phyloP scores from a whole-genome alignment of 2,329 filamentous ascomycete species.

The Eurotiales sp. region DNA sequence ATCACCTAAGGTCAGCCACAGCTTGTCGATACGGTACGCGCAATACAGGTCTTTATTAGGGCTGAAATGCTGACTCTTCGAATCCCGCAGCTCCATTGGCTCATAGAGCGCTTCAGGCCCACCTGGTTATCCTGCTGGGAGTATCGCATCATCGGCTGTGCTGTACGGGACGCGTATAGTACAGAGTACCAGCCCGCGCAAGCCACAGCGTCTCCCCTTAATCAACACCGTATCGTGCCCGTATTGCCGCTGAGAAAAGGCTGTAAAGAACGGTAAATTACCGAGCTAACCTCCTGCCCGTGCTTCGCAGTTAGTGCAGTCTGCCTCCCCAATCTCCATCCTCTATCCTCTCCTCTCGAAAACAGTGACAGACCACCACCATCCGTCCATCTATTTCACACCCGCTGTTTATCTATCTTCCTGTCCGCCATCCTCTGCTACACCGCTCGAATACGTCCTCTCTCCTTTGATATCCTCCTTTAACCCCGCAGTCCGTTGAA shows the following conservation, averaged over 20 bases:
- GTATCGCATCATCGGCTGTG: background rate
- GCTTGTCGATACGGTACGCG: background rate
- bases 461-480: background rate
- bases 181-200: background rate
- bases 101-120: background rate
- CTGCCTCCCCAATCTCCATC: slow-evolving; percentile 13
- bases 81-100: background rate
- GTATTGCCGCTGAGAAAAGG: too few species aligned
- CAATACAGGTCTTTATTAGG: slow-evolving; percentile 5
- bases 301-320: background rate
- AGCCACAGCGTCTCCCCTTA: too few species aligned
- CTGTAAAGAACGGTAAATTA: too few species aligned
- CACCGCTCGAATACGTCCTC: background rate
- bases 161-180: background rate
- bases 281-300: too few species aligned
- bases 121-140: background rate
- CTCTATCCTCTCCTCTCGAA: slow-evolving; percentile 9
- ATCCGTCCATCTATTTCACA: slow-evolving; percentile 6
- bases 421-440: background rate
- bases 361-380: slow-evolving; percentile 9
- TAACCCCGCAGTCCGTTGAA: background rate
- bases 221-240: too few species aligned
- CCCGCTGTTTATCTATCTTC: background rate
- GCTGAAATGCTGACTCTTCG: background rate
- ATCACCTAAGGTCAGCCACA: slow-evolving; percentile 3